Base-by-base conservation (phyloP, 495 filamentous ascomycete species). In the Lindgomyces ingoldianus region DNA sequence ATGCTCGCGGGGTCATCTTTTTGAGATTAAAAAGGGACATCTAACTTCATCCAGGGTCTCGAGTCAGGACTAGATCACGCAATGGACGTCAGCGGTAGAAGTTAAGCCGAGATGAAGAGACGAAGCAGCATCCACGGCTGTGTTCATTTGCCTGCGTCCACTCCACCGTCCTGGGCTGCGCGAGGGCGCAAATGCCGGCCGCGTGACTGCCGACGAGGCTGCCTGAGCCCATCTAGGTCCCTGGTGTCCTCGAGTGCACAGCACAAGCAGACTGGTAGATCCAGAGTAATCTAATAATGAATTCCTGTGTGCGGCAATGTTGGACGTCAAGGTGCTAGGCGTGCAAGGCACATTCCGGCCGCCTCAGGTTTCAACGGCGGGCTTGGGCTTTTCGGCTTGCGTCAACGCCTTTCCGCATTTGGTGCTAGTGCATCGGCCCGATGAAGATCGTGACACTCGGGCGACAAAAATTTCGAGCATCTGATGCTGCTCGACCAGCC, bases 381-480 rank as follows among this genome's bases (percentile, higher is more conserved):
- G 6, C 6, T 6, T 6, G 33, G 33, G 33, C n/a, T n/a, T n/a
- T n/a, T n/a, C n/a, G n/a, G n/a, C n/a, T n/a, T n/a, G 33, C 33
- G 33, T 6, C 9, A 30, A 53, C 14, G 50, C n/a, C 50, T 53
- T 53, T 4, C 16, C 26, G 19, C 27, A 21, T n/a, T 10, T 3
- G 30, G 53, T 24, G 18, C 53, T 56, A 56, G 53, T 41, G 4
- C n/a, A 9, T 56, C 54, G 54, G 54, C 54, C 33, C 54, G 54
- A 44, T 22, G 54, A 27, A 57, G 54, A 57, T 57, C 54, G 29
- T 57, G 33, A 57, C 39, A 57, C 54, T 57, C 10, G 24, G 12
- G n/a, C 21, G 33, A 6, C 6, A 39, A 39, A 39, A 39, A 39
- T 39, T 39, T 39, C 33, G 33, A 39, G 33, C 6, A 6, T 39